Evolutionary conservation across 1,284 basidiomycete species (phyloP), one percentile per base, ranked within the genome.

Genomic region (Fomitopsis betulina): DNA sequence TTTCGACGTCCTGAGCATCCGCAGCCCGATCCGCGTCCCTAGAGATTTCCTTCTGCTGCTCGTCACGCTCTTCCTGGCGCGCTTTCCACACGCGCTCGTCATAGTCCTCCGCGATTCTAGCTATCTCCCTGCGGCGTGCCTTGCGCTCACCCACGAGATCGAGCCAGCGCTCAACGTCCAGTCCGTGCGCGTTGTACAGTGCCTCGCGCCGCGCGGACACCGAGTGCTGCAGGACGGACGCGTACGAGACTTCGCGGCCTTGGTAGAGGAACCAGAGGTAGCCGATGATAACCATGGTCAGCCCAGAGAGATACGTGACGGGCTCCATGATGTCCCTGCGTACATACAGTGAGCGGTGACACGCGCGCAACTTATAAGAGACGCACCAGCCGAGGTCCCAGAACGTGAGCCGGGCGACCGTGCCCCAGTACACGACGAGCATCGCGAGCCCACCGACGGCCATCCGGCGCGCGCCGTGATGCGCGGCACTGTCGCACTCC

Each of bases 311-410:
- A 67, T 86, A 85, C 4, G 83, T 87, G 50, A 87, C 79, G 1
- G 86, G 86, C 66, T 89, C 85, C 84, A 87, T 87, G 10, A 85
- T 71, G 62, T 88, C 85, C 85, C 84, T 85, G 42, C 63, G 50
- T 9, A 7, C 21, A 32, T n/a, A 37, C 7, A 7, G 19, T 19
- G 27, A 30, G 27, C 33, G 15, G 30, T 47, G 21, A 3, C 8
- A 23, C 8, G 35, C 19, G 7, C 12, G 5, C 21, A 2, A 19
- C 6, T 7, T 15, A 35, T n/a, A 2, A 23, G 3, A 15, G 0
- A 65, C 75, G 47, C 56, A 81, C 81, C 81, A 84, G 19, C 82
- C 82, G 60, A 74, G 80, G 67, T 84, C 81, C 82, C 82, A 83
- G 68, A 85, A 85, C n/a, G 83, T 88, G 55, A 85, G 72, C 19